Base-by-base conservation (phyloP, 495 filamentous ascomycete species). In the Bombardia bombarda region DNA sequence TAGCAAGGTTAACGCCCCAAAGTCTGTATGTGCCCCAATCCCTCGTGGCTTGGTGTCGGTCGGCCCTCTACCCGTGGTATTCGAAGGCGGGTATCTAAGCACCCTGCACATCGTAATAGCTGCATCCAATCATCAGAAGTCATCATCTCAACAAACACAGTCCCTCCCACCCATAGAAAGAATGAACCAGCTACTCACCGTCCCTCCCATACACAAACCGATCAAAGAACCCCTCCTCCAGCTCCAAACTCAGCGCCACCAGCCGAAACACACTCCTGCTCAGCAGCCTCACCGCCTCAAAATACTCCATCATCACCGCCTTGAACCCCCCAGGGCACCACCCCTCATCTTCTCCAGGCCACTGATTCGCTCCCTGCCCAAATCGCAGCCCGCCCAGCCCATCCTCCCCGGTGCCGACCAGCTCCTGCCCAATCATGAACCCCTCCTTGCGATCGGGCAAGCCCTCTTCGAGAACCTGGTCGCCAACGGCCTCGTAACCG, bases 311-410 rank as follows among this genome's bases (percentile, higher is more conserved):
- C 43, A 61, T 52, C 4, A 57, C 55, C 4, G 57, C 45, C 10
- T 52, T 42, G 37, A 70, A 70, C 0, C 46, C 48, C n/a, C n/a
- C n/a, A 1, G 53, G 43, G 14, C 53, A 49, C 18, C n/a, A n/a
- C n/a, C n/a, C n/a, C n/a, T 60, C 49, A 9, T 22, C 38, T 16
- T 53, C 49, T 1, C 42, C 37, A n/a, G 74, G 74, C 60, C 72
- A 77, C 30, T 63, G 45, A 43, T 77, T 77, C 0, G 67, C 66
- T 2, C 67, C 73, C 21, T 65, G 61, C 4, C 58, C 49, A 33
- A 72, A 70, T 24, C 53, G 52, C 17, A 56, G 51, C 1, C 26
- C n/a, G n/a, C n/a, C n/a, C n/a, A n/a, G n/a, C n/a, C n/a, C n/a
- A n/a, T n/a, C n/a, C n/a, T n/a, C n/a, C n/a, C n/a, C n/a, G n/a